Evolutionary conservation across 257 asterid genomes (phyloP).

Genomic region (Ligustrum vulgare): DNA sequence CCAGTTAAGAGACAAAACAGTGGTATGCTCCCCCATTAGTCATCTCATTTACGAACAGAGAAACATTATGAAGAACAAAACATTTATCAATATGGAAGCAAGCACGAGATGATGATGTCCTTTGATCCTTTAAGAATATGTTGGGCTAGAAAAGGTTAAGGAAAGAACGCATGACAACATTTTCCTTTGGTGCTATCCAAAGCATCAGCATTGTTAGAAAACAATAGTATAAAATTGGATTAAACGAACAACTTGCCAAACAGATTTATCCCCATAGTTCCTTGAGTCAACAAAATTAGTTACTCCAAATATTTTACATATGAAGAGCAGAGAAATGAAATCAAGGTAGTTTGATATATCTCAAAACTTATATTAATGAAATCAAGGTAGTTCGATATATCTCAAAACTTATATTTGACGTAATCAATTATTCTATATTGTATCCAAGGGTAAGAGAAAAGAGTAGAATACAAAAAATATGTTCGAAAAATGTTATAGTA

Average conservation of each 20-base stretch:
- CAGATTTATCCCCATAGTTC: slow-evolving; percentile 52
- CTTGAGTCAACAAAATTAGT: slow-evolving; percentile 69
- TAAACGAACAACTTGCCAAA: slow-evolving; percentile 58
- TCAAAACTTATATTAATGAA: no score
- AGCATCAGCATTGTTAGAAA: background rate
- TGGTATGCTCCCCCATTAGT: slow-evolving; percentile 89
- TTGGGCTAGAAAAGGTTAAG: background rate
- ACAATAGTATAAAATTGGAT: background rate
- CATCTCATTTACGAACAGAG: slow-evolving; percentile 67
- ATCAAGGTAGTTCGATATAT: no score
- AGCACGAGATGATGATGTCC: background rate
- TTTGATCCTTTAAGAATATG: background rate
- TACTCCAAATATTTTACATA: slow-evolving; percentile 78
- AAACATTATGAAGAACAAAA: background rate
- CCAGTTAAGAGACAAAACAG: no score
- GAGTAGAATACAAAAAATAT: no score
- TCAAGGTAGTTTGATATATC: no score
- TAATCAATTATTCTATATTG: no score
- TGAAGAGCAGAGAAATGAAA: background rate
- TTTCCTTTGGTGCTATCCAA: background rate
- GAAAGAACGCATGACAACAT: background rate
- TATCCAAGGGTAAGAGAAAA: no score
- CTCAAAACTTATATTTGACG: no score
- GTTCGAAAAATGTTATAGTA: no score
- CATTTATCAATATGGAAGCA: no score